phyloP scores from a whole-genome alignment of 176 grass and related monocot genomes.

The Ensete ventricosum region DNA sequence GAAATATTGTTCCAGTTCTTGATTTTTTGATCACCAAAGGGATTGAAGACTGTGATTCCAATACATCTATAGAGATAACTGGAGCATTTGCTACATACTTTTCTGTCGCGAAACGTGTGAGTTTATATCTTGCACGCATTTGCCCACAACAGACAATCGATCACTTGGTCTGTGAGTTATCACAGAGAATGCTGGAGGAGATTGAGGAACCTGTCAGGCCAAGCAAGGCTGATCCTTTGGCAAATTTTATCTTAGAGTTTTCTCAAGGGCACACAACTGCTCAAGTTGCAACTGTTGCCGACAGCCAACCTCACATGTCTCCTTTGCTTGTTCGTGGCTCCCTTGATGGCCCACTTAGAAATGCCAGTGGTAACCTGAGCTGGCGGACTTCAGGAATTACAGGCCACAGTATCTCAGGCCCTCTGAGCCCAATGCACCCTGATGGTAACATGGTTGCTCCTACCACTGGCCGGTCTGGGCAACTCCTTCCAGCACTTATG shows the following conservation, averaged over 20 bases:
- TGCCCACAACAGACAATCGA: slow-evolving; percentile 88
- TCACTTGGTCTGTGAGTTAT: slow-evolving; percentile 81
- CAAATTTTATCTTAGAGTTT: slow-evolving; percentile 75
- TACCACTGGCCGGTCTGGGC: slow-evolving; percentile 73
- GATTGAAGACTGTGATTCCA: slow-evolving; percentile 83
- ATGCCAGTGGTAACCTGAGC: slow-evolving; percentile 74
- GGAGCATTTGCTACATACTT: slow-evolving; percentile 90
- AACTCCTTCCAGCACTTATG: slow-evolving; percentile 83
- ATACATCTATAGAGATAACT: slow-evolving; percentile 84
- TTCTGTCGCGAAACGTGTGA: slow-evolving; percentile 84
- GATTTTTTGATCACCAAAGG: slow-evolving; percentile 88
- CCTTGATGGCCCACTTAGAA: slow-evolving; percentile 73
- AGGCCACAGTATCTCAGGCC: slow-evolving; percentile 80
- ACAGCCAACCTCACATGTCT: slow-evolving; percentile 87
- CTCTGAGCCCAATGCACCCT: slow-evolving; percentile 84
- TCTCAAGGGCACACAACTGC: slow-evolving; percentile 59
- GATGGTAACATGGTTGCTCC: slow-evolving; percentile 70
- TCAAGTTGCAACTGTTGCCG: slow-evolving; percentile 44
- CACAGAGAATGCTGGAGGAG: slow-evolving; percentile 87
- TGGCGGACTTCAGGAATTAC: slow-evolving; percentile 80
- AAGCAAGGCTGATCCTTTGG: slow-evolving; percentile 54
- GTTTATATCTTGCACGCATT: slow-evolving; percentile 90
- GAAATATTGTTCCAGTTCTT: slow-evolving; percentile 85
- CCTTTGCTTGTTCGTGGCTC: slow-evolving; percentile 91
- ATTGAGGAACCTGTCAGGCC: slow-evolving; percentile 51